Evolutionary conservation across 306 rosid genomes (phyloP), one percentile per base, ranked within the genome.

Genomic region (Luffa acutangula): DNA sequence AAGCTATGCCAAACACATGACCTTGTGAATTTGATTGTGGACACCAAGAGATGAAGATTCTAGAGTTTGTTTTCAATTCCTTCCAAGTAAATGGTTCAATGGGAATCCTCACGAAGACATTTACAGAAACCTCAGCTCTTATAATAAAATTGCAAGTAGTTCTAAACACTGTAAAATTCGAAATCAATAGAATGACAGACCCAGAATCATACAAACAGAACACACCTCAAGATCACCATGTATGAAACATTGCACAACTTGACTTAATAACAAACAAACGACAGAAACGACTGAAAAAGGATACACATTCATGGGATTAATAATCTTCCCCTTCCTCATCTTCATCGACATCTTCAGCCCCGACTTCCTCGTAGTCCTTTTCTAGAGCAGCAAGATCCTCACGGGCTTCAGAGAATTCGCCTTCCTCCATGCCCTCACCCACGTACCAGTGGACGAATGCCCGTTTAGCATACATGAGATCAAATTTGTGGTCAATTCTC

Each of bases 341-440:
- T 2, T 78, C 88, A 42, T 89, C 96, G 0, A 46, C 86, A 25
- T 87, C 93, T 58, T 88, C 93, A 36, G 87, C 90, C 17, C 90
- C 96, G 74, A 91, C 93, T 78, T 91, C 96, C 74, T 85, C 96
- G 18, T 91, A 91, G 81, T 91, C 93, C 82, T 87, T 90, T 80
- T 91, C 93, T 33, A 91, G 93, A 81, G 93, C 93, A 71, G 96
- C 90, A 82, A 91, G 96, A 76, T 91, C 89, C 86, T 91, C 96
- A 11, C 96, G 85, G 39, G 96, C 96, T 80, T 91, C 96, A 0
- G 91, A 91, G 85, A 91, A 91, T 54, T 91, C 96, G 54, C 96
- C 96, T 89, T 91, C 96, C 87, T 91, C 96, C 96, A 91, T 91
- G 36, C 96, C 96, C 82, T 91, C 96, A 85, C 96, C 90, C 53